Evolutionary conservation across 169 alveolate genomes (phyloP), one percentile per base, ranked within the genome.

Genomic region (Besnoitia besnoiti): DNA sequence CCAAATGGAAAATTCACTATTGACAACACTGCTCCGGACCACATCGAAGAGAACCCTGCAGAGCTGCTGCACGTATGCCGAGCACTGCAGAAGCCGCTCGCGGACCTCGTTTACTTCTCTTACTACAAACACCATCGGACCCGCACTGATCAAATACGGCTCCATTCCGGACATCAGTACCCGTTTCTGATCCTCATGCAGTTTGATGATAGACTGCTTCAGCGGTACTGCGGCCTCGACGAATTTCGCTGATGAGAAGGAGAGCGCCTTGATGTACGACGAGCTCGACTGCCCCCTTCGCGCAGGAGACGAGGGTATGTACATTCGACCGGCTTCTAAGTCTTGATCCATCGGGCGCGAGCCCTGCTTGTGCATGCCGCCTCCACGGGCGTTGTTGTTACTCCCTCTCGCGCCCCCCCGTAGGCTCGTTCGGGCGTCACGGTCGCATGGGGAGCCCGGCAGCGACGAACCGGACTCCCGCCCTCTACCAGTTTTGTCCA

Each of bases 81-180:
- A 40, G 90, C 93, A 90, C 75, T 90, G 90, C 39, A 90, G 82
- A 35, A 90, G 49, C 51, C 90, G 51, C 51, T 55, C 62, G 8
- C 93, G 90, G 33, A 90, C 93, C 39, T 77, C 90, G 47, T 59
- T 67, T 27, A 90, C 84, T 44, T 51, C 85, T 51, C 79, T 90
- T 85, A 90, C 44, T 30, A 87, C 84, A 55, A 67, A 90, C 47
- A 90, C 93, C 39, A 80, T 87, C 16, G 90, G 89, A n/a, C 93
- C 93, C 5, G 89, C 90, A 88, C 84, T 76, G 42, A 90, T 40
- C 85, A 90, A 3, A 85, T 50, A 90, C 7, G 93, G 93, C 93
- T 90, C 93, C 93, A 90, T 90, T 37, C 90, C 93, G 10, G 93
- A 90, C 30, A 90, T 30, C 47, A 90, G 62, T 14, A 85, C 85